Conservation (phyloP, 208 protist genomes). For the Trypanosoma lewisi region DNA sequence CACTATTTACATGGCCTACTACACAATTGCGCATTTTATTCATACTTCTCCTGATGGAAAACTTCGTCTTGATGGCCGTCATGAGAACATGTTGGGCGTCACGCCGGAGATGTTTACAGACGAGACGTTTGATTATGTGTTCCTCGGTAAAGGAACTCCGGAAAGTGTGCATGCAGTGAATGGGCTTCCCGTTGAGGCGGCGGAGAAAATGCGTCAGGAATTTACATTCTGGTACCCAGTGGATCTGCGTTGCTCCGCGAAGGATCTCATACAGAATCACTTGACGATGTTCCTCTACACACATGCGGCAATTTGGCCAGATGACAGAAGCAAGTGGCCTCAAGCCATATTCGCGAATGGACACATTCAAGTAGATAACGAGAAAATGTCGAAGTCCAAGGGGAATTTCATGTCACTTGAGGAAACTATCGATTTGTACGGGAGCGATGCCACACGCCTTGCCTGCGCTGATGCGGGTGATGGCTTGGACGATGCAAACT, state of each 20-base stretch:
- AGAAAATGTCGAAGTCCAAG: slow-evolving; percentile 99
- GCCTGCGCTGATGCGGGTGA: slow-evolving; percentile 99
- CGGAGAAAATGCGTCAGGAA: slow-evolving; percentile 92
- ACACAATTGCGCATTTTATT: slow-evolving; percentile 98
- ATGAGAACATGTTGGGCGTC: slow-evolving; percentile 81
- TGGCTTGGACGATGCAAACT: slow-evolving; percentile 98
- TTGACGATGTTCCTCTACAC: slow-evolving; percentile 99
- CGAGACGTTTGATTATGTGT: slow-evolving; percentile 95
- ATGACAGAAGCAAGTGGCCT: slow-evolving; percentile 82
- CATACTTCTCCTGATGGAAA: slow-evolving; percentile 77
- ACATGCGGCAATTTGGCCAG: slow-evolving; percentile 98
- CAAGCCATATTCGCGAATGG: slow-evolving; percentile 98
- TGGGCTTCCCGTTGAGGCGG: slow-evolving; percentile 61
- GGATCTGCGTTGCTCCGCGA: slow-evolving; percentile 98
- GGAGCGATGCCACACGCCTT: slow-evolving; percentile 93
- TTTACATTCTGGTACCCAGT: slow-evolving; percentile 99
- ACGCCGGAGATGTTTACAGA: slow-evolving; percentile 93
- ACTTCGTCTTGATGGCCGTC: slow-evolving; percentile 39
- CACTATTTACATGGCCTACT: slow-evolving; percentile 99
- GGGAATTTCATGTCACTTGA: slow-evolving; percentile 99
- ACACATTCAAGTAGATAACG: slow-evolving; percentile 98
- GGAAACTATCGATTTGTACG: slow-evolving; percentile 83
- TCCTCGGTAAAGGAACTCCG: slow-evolving; percentile 74
- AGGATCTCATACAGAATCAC: slow-evolving; percentile 99
- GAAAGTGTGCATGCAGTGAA: slow-evolving; percentile 44